These are phyloP conservation scores for Beauveria pseudobassiana DNA, from an alignment of 2,329 filamentous ascomycete genomes.

Conservation along the genomic window DNA sequence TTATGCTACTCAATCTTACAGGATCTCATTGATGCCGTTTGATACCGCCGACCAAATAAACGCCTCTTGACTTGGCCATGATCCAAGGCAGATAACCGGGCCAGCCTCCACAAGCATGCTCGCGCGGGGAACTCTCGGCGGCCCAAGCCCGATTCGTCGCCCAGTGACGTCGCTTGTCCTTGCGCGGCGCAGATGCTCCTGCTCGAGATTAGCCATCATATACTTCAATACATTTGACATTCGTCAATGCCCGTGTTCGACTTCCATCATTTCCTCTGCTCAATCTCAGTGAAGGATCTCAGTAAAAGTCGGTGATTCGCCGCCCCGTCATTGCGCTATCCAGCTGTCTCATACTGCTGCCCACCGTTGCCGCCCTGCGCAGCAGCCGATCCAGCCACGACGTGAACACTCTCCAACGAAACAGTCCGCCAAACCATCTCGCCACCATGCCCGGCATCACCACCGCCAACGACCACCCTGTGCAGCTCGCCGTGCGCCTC, in stretches of 20 bases:
- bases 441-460: conserved; percentile 13
- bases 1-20: neutral
- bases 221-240: neutral
- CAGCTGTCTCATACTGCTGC: neutral
- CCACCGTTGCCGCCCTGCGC: conserved; percentile 1
- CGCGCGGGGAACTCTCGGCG: conserved; percentile 6
- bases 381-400: neutral
- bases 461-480: conserved; percentile 17
- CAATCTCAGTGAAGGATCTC: neutral
- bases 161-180: neutral
- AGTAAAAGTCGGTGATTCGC: conserved; percentile 1
- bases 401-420: neutral
- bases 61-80: neutral
- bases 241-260: neutral
- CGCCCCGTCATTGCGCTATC: conserved; percentile 5
- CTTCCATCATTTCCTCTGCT: neutral
- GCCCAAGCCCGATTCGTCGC: conserved; percentile 2
- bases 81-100: neutral
- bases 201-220: neutral
- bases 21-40: neutral
- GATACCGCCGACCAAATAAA: neutral
- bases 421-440: neutral
- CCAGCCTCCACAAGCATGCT: neutral
- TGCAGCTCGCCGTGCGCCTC: conserved; percentile 54
- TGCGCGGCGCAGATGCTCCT: neutral